These are phyloP conservation scores for Kondoa malvinella DNA, from an alignment of 768 basidiomycete species.

Conservation along the genomic window DNA sequence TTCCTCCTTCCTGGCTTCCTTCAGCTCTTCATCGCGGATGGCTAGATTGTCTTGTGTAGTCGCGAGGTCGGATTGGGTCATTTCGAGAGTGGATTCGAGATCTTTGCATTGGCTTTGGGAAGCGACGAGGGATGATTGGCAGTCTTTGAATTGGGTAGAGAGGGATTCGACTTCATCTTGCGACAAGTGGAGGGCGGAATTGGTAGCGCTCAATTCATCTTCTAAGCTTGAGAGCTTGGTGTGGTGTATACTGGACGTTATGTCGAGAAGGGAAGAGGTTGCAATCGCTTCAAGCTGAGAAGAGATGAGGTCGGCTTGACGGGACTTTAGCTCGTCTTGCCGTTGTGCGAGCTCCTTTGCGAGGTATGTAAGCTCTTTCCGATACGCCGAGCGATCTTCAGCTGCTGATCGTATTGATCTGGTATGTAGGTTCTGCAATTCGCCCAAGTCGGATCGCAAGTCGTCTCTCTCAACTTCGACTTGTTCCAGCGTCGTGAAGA, in stretches of 20 bases:
- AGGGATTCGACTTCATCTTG: not conserved
- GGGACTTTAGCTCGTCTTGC: not conserved
- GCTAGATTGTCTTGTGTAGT: slow-evolving; percentile 43
- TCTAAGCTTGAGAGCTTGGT: not conserved
- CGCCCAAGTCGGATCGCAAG: not conserved
- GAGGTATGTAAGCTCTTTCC: not conserved
- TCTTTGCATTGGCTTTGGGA: not conserved
- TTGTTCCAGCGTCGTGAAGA: not conserved
- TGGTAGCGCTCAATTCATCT: not conserved
- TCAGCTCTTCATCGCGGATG: slow-evolving; percentile 2
- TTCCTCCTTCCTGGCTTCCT: slow-evolving; percentile 13
- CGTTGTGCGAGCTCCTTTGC: not conserved
- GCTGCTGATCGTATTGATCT: not conserved
- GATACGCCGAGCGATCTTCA: not conserved
- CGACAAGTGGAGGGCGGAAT: not conserved
- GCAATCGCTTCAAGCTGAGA: not conserved
- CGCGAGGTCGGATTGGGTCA: slow-evolving; percentile 11
- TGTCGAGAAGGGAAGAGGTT: not conserved
- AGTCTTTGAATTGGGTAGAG: not conserved
- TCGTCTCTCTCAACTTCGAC: not conserved
- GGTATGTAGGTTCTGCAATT: not conserved
- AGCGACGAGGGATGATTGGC: not conserved
- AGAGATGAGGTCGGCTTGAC: not conserved
- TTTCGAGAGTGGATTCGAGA: not conserved
- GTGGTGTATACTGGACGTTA: not conserved